Evolutionary conservation across 768 basidiomycete genomes (phyloP).

Genomic region (Lactifluus hygrophoroides): DNA sequence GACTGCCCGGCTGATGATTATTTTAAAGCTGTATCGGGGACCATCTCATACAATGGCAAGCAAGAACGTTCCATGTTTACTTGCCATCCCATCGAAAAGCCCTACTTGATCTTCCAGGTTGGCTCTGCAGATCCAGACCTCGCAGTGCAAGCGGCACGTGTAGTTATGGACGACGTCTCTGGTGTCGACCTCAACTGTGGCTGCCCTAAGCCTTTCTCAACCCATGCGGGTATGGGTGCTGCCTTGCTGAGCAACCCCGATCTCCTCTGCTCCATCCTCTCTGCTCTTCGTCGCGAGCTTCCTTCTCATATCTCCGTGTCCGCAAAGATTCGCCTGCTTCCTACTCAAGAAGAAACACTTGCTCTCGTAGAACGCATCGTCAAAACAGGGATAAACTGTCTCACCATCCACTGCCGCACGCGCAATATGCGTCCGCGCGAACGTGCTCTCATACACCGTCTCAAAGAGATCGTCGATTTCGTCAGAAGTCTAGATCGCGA

Average conservation of each 20-base stretch:
- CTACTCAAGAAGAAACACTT: slow-evolving; percentile 80
- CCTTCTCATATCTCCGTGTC: slow-evolving; percentile 79
- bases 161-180: slow-evolving; percentile 79
- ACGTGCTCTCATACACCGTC: slow-evolving; percentile 63
- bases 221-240: slow-evolving; percentile 92
- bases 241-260: slow-evolving; percentile 90
- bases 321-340: slow-evolving; percentile 87
- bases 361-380: slow-evolving; percentile 84
- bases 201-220: slow-evolving; percentile 94
- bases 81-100: slow-evolving; percentile 90
- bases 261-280: slow-evolving; percentile 80
- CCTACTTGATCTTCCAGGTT: slow-evolving; percentile 91
- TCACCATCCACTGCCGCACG: slow-evolving; percentile 95
- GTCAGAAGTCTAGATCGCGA: slow-evolving; percentile 65
- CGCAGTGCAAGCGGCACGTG: slow-evolving; percentile 86
- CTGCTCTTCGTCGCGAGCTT: slow-evolving; percentile 62
- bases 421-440: slow-evolving; percentile 83
- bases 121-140: slow-evolving; percentile 84
- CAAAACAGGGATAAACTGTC: slow-evolving; percentile 74
- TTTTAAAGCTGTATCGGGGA: slow-evolving; percentile 80
- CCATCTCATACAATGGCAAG: slow-evolving; percentile 80
- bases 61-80: slow-evolving; percentile 74
- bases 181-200: slow-evolving; percentile 98
- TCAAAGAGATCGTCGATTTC: slow-evolving; percentile 81
- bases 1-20: too few species aligned